Conservation (phyloP, 2,329 filamentous ascomycete species). For the Whalleya microplaca region DNA sequence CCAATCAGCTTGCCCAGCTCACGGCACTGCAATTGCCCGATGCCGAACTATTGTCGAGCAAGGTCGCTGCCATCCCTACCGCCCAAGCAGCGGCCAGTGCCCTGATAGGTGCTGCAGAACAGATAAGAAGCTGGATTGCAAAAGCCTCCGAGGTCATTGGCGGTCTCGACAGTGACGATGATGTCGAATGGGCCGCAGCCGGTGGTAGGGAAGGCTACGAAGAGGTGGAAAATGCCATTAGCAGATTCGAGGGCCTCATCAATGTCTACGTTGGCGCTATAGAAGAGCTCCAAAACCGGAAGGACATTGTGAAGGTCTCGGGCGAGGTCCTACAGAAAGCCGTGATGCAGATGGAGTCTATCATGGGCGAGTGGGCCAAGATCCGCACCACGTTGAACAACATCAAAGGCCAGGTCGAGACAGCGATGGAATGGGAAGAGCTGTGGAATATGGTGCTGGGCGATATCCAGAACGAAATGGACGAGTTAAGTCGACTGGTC, state of each 20-base stretch:
- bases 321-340: constrained; percentile 72
- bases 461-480: constrained; percentile 87
- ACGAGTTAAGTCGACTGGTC: constrained; percentile 76
- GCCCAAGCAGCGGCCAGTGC: constrained; percentile 83
- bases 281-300: constrained; percentile 80
- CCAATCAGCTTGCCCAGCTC: constrained; percentile 88
- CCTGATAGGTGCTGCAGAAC: constrained; percentile 83
- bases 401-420: constrained; percentile 89
- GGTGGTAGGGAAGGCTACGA: constrained; percentile 82
- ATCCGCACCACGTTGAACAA: constrained; percentile 77
- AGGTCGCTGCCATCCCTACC: constrained; percentile 82
- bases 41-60: constrained; percentile 79
- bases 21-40: constrained; percentile 89
- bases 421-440: constrained; percentile 99
- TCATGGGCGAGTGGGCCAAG: constrained; percentile 80
- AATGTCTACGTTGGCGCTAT: constrained; percentile 94
- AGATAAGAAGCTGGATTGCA: constrained; percentile 91
- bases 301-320: constrained; percentile 74
- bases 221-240: constrained; percentile 74
- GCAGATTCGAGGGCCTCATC: constrained; percentile 84
- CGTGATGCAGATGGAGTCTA: constrained; percentile 86
- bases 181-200: constrained; percentile 94
- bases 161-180: constrained; percentile 91
- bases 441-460: constrained; percentile 92
- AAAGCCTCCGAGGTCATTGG: constrained; percentile 89